Evolutionary conservation across 2,329 filamentous ascomycete genomes (phyloP).

Genomic region (Cladorrhinum sp.): DNA sequence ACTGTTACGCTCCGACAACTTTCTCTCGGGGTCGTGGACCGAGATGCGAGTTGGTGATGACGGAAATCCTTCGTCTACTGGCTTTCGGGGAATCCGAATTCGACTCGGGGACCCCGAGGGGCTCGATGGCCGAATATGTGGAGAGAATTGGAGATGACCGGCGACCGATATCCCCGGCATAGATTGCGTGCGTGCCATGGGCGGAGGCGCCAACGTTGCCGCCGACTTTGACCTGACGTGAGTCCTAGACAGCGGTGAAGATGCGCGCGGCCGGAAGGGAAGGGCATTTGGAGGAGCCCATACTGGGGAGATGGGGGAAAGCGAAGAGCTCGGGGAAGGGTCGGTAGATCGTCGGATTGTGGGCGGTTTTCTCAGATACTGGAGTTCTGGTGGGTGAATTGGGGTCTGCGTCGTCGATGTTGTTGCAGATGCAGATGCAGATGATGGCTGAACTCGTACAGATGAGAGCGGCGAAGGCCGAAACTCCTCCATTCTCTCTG

Average conservation of each 20-base stretch:
- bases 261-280: constrained; percentile 60
- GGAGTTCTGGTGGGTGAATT: constrained; percentile 37
- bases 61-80: constrained; percentile 59
- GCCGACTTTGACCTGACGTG: constrained; percentile 59
- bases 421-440: constrained; percentile 14
- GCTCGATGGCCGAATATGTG: constrained; percentile 52
- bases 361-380: constrained; percentile 49
- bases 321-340: constrained; percentile 40
- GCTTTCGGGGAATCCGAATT: constrained; percentile 52
- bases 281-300: constrained; percentile 47
- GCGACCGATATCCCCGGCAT: constrained; percentile 61
- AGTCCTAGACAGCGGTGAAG: constrained; percentile 56
- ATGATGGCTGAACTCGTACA: constrained; percentile 46
- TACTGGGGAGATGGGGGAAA: constrained; percentile 50
- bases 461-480: constrained; percentile 55
- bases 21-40: constrained; percentile 52
- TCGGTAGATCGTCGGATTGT: constrained; percentile 58
- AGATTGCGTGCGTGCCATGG: constrained; percentile 62
- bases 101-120: constrained; percentile 53
- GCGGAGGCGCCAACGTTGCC: constrained; percentile 47
- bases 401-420: neutral
- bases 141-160: constrained; percentile 55
- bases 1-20: constrained; percentile 46
- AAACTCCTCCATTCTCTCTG: constrained; percentile 66
- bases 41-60: constrained; percentile 52